Evolutionary conservation across 495 filamentous ascomycete genomes (phyloP).

Genomic region (Cetradonia linearis): DNA sequence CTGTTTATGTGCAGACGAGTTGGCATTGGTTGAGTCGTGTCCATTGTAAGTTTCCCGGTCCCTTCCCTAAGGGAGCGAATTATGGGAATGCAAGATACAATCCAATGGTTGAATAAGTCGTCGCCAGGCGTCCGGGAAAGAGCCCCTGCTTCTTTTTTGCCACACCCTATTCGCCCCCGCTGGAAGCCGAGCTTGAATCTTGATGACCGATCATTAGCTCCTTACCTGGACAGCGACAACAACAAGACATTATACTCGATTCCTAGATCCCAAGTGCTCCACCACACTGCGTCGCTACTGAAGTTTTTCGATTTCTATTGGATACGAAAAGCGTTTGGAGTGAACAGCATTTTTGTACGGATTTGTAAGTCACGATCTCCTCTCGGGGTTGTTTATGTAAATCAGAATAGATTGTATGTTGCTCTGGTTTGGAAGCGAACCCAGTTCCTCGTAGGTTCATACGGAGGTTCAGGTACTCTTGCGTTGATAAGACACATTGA

Average conservation of each 20-base stretch:
- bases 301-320: neutral
- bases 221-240: no score
- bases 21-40: no score
- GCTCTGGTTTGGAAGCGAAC: neutral
- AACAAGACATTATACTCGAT: neutral
- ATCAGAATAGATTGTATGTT: neutral
- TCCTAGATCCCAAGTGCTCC: neutral
- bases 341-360: neutral
- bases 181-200: neutral
- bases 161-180: neutral
- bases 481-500: neutral
- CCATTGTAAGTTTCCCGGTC: no score
- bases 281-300: neutral
- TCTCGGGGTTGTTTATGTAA: neutral
- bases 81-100: no score
- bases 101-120: no score
- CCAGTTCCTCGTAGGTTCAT: neutral
- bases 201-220: neutral
- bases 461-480: neutral
- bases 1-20: no score
- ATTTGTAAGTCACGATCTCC: neutral
- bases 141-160: neutral
- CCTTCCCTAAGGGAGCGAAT: no score
- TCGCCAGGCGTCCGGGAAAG: neutral
- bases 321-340: neutral